phyloP scores from a whole-genome alignment of 2,329 filamentous ascomycete genomes.

The Fusarium kyushuense region DNA sequence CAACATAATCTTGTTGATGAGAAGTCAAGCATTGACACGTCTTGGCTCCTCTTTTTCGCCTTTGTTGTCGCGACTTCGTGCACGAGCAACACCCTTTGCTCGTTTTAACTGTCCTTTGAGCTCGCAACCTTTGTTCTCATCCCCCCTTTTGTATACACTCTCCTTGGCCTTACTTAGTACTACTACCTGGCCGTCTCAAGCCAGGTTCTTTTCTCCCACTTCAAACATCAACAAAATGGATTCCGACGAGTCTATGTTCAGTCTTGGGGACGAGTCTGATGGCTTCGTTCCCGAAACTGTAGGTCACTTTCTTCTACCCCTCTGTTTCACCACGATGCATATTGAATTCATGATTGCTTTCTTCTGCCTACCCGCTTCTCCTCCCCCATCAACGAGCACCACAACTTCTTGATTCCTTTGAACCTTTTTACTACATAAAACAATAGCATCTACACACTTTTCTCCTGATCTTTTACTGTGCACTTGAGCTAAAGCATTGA shows the following conservation, averaged over 20 bases:
- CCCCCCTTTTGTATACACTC: conserved; percentile 29
- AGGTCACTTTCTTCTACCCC: conserved; percentile 37
- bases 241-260: conserved; percentile 67
- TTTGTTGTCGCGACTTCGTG: conserved; percentile 45
- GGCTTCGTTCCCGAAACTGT: conserved; percentile 57
- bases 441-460: neutral
- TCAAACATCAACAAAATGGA: conserved; percentile 59
- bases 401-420: conserved; percentile 8
- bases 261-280: conserved; percentile 57
- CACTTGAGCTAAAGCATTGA: conserved; percentile 39
- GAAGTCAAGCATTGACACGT: conserved; percentile 44
- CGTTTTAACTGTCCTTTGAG: conserved; percentile 33
- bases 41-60: conserved; percentile 38
- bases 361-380: conserved; percentile 5
- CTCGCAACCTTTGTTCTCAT: conserved; percentile 27
- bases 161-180: conserved; percentile 32
- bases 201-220: conserved; percentile 32
- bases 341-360: conserved; percentile 2
- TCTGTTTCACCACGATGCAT: conserved; percentile 1
- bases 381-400: conserved; percentile 7
- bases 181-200: conserved; percentile 30
- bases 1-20: conserved; percentile 46
- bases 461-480: neutral
- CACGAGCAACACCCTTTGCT: conserved; percentile 39
- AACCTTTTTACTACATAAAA: conserved; percentile 5